Conservation (phyloP, 2,329 filamentous ascomycete species). For the Phyllosticta ampelicida region DNA sequence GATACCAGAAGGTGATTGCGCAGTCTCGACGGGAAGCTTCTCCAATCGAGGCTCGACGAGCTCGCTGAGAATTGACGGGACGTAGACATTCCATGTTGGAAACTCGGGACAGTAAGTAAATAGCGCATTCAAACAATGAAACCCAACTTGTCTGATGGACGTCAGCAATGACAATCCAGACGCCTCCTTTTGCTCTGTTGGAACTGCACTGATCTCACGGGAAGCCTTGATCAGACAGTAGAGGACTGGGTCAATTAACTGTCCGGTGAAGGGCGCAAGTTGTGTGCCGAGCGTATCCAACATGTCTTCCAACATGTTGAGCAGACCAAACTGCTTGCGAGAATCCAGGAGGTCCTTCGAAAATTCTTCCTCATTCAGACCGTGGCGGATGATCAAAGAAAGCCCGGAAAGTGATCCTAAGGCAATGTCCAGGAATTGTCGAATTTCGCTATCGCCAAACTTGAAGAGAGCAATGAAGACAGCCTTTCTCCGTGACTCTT, state of each 20-base stretch:
- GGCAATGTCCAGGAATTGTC: conserved; percentile 72
- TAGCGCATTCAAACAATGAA: conserved; percentile 72
- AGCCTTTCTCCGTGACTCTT: conserved; percentile 64
- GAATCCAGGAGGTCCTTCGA: conserved; percentile 49
- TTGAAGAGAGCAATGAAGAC: conserved; percentile 70
- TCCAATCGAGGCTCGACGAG: conserved; percentile 66
- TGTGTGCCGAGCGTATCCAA: conserved; percentile 72
- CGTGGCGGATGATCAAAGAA: conserved; percentile 43
- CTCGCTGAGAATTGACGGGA: conserved; percentile 59
- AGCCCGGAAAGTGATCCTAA: conserved; percentile 58
- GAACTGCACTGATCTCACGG: conserved; percentile 24
- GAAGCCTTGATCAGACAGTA: conserved; percentile 69
- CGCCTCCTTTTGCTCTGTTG: conserved; percentile 19
- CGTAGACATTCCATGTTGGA: conserved; percentile 59
- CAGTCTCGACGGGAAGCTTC: conserved; percentile 72
- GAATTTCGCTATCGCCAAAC: conserved; percentile 62
- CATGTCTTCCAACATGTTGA: conserved; percentile 84
- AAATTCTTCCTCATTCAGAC: conserved; percentile 44
- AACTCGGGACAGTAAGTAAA: conserved; percentile 63
- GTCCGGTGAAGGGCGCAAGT: conserved; percentile 55
- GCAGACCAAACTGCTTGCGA: conserved; percentile 78
- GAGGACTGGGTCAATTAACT: conserved; percentile 64
- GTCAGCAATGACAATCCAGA: conserved; percentile 37
- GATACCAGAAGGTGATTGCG: conserved; percentile 76
- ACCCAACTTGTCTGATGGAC: conserved; percentile 56